Percentiles rank a stretch among this genome's conserved stretches.
phyloP scores from a whole-genome alignment of 202 grass and related monocot species.

The Panicum virgatum region DNA sequence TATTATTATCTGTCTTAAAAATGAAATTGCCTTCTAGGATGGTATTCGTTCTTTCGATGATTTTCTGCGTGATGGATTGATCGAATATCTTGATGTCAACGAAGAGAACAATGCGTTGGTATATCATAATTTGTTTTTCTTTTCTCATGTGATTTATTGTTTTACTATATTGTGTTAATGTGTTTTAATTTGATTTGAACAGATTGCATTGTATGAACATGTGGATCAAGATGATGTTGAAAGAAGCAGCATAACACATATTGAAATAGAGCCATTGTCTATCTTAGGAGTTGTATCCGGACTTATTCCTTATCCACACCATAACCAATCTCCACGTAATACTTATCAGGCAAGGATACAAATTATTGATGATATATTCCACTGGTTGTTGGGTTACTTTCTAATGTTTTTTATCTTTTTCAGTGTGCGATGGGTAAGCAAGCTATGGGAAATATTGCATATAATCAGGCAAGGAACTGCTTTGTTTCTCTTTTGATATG shows the following conservation, averaged over 20 bases:
- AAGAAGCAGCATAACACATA: slow-evolving; percentile 78
- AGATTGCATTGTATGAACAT: slow-evolving; percentile 95
- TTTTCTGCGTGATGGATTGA: slow-evolving; percentile 87
- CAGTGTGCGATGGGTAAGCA: slow-evolving; percentile 99
- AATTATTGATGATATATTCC: slow-evolving; percentile 14
- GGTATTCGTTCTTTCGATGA: slow-evolving; percentile 86
- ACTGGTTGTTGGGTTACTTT: slow-evolving; percentile 9
- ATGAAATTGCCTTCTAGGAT: slow-evolving; percentile 52
- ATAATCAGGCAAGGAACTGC: slow-evolving; percentile 72
- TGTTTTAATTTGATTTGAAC: slow-evolving; percentile 44
- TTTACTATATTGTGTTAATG: slow-evolving; percentile 20
- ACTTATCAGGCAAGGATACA: slow-evolving; percentile 82
- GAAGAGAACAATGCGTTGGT: slow-evolving; percentile 98
- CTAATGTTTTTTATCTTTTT: slow-evolving; percentile 38
- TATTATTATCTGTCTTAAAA: neutral
- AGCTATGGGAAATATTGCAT: slow-evolving; percentile 97
- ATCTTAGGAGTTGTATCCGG: slow-evolving; percentile 92
- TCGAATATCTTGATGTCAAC: slow-evolving; percentile 98
- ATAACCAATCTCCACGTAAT: slow-evolving; percentile 97
- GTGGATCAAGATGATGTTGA: slow-evolving; percentile 72
- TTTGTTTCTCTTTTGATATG: slow-evolving; percentile 6
- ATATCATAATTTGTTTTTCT: slow-evolving; percentile 13
- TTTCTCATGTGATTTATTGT: slow-evolving; percentile 20
- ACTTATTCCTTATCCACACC: slow-evolving; percentile 93
- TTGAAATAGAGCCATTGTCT: slow-evolving; percentile 91